Evolutionary conservation across 2,329 filamentous ascomycete genomes (phyloP), one percentile per base, ranked within the genome.

Genomic region (Cladosporium sp.): DNA sequence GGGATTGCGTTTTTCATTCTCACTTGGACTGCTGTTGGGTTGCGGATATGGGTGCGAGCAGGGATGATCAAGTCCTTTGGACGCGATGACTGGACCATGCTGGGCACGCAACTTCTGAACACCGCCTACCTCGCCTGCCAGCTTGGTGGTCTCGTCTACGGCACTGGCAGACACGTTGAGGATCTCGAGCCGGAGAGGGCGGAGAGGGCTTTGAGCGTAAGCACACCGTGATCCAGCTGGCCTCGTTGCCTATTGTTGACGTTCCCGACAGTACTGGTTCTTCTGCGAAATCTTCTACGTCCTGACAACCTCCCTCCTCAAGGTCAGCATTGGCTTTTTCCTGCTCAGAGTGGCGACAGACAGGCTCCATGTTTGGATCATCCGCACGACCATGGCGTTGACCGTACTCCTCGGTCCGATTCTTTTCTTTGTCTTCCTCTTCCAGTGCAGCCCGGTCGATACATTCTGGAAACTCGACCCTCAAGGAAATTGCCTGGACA

Each of bases 231-330:
- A 4, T 6, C 3, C 13, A 19, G 11, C 10, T 43, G 11, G 13
- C n/a, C 13, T 31, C 13, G 10, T 3, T 2, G 2, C 6, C 8
- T 10, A 8, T 37, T 16, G 35, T 32, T 51, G 8, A 54, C 18
- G 9, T 3, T 7, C 40, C 31, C 14, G 3, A 9, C 46, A 72
- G 71, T 72, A 67, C 58, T 81, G 77, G 77, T 81, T 75, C 67
- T 70, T 81, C n/a, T 77, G 76, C 57, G 78, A 81, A 59, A 66
- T 77, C n/a, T 73, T 74, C 56, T 82, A 81, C 61, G 72, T 76
- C 7, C 63, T 77, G 51, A 69, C 72, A 4, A 77, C 71, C 18
- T 69, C 72, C 37, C 61, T 75, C 10, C 70, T 77, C 43, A 79
- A 79, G 54, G 68, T 79, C 35, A 74, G 77, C 1, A 76, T 81